Evolutionary conservation across 2,329 filamentous ascomycete genomes (phyloP).

Genomic region (Monosporascus cannonballus): DNA sequence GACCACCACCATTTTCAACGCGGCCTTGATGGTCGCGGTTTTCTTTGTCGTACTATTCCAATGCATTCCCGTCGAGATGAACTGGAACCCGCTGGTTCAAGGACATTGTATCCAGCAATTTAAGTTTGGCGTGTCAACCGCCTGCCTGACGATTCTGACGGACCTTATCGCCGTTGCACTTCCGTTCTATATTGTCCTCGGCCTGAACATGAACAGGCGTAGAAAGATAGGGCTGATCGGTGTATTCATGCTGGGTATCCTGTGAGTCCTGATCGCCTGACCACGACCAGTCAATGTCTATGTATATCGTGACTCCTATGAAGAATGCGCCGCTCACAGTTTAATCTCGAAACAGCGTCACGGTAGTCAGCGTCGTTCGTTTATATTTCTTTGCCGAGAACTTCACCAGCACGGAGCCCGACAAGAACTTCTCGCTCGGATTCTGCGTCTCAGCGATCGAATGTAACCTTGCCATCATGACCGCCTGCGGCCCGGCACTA

Average conservation of each 20-base stretch:
- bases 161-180: slow-evolving; percentile 32
- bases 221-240: slow-evolving; percentile 31
- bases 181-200: slow-evolving; percentile 35
- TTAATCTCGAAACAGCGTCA: slow-evolving; percentile 13
- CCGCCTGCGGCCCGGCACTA: slow-evolving; percentile 31
- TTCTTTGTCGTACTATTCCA: slow-evolving; percentile 34
- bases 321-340: neutral
- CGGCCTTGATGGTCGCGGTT: slow-evolving; percentile 27
- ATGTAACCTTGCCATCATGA: slow-evolving; percentile 32
- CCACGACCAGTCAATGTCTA: neutral
- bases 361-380: slow-evolving; percentile 22
- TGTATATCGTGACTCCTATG: neutral
- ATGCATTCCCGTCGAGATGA: slow-evolving; percentile 27
- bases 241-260: slow-evolving; percentile 32
- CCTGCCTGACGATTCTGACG: slow-evolving; percentile 31
- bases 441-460: slow-evolving; percentile 28
- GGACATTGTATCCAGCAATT: slow-evolving; percentile 23
- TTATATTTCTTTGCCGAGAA: slow-evolving; percentile 19
- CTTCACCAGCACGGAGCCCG: slow-evolving; percentile 14
- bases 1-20: slow-evolving; percentile 27
- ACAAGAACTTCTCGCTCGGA: slow-evolving; percentile 24
- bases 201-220: slow-evolving; percentile 30
- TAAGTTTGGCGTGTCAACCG: slow-evolving; percentile 9
- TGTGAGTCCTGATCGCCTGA: slow-evolving; percentile 5
- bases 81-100: slow-evolving; percentile 26